Evolutionary conservation across 1,139 yeast genomes (phyloP), one percentile per base, ranked within the genome.

Genomic region (Zygoascus sp.): DNA sequence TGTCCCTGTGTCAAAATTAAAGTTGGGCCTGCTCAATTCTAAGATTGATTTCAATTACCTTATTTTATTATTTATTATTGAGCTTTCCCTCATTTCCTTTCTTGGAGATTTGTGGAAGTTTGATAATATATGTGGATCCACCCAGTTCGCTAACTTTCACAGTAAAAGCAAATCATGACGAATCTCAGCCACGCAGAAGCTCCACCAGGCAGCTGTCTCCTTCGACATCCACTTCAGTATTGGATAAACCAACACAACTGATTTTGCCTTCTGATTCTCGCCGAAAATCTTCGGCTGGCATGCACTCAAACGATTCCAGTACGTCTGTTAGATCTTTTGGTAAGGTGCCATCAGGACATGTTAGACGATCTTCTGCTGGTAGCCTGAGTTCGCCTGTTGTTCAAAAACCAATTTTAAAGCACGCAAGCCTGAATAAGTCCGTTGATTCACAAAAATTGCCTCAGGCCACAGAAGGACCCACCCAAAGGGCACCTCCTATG

Each of bases 261-360:
- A 59, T 62, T 2, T 51, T 62, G 36, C 66, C 66, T 2, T 58
- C 63, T 19, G 66, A 62, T 39, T 52, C 53, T 11, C 55, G 66
- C 3, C 51, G 64, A 38, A 53, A 49, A 30, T 59, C 63, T 4
- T 45, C 53, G 20, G 53, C 52, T 2, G 23, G 17, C 10, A 21
- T 13, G 8, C 43, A 40, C 17, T 21, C 39, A n/a, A 35, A 35
- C 25, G 25, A 13, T 11, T 35, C 39, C 4, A n/a, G 27, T 19
- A 20, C 39, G 13, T 35, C 39, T 20, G 27, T 35, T 11, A 19
- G 25, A 21, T 35, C 39, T 17, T 25, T 27, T 9, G 13, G 7
- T n/a, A n/a, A 19, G 5, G 36, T 16, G 13, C 15, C 34, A 9
- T 30, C 34, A 30, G 10, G 11, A 3, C 34, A 30, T 30, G 8